phyloP scores from a whole-genome alignment of 2,329 filamentous ascomycete genomes.

The Simplicillium sp. region DNA sequence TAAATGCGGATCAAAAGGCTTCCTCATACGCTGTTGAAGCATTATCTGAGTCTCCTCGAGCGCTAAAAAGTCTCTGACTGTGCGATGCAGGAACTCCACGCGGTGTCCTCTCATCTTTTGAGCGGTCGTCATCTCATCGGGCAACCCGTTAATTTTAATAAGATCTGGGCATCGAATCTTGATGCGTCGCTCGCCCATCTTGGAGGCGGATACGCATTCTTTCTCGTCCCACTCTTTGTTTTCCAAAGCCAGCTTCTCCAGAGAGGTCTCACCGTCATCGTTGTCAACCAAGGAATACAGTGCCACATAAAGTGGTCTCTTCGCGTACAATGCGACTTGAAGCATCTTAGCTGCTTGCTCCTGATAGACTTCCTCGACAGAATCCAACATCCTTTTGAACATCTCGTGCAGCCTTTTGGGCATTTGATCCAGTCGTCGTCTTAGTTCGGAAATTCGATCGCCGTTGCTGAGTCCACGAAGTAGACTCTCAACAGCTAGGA shows the following conservation, averaged over 20 bases:
- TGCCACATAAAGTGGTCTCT: background rate
- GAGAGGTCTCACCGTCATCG: conserved; percentile 1
- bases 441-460: too few species aligned
- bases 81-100: too few species aligned
- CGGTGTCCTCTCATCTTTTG: too few species aligned
- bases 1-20: too few species aligned
- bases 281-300: conserved; percentile 2
- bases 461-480: too few species aligned
- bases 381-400: conserved; percentile 4
- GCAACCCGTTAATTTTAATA: conserved; percentile 4
- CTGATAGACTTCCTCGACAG: conserved; percentile 3
- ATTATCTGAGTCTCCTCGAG: too few species aligned
- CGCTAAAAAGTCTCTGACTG: too few species aligned
- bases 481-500: too few species aligned
- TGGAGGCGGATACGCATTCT: background rate
- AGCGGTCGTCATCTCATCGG: too few species aligned
- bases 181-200: background rate
- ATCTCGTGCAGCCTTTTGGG: too few species aligned
- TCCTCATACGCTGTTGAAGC: too few species aligned
- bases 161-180: conserved; percentile 3
- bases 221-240: background rate
- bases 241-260: background rate
- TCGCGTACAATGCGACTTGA: conserved; percentile 1
- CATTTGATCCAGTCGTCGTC: too few species aligned
- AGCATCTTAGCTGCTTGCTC: conserved; percentile 4